Conservation (phyloP, 345 rosid species). For the Citrus maxima region DNA sequence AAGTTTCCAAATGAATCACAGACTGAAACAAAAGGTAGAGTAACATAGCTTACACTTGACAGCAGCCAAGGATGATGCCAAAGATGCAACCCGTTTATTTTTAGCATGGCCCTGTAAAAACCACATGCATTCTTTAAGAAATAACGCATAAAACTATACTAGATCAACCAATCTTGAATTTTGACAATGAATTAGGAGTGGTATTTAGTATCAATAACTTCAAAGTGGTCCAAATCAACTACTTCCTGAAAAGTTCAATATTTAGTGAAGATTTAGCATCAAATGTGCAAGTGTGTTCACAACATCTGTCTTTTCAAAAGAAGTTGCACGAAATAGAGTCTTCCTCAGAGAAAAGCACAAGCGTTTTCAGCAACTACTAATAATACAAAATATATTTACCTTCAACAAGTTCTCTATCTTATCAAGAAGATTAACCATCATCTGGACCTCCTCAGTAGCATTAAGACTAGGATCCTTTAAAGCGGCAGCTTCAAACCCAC, state of each 20-base stretch:
- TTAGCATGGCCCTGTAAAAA: conserved; percentile 45
- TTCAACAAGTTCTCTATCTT: conserved; percentile 48
- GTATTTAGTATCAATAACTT: background rate
- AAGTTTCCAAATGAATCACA: background rate
- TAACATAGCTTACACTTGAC: conserved; percentile 37
- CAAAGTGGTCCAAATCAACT: background rate
- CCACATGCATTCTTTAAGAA: conserved; percentile 8
- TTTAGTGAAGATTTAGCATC: background rate
- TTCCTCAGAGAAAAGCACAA: background rate
- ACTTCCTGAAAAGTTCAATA: background rate
- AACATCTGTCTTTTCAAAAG: background rate
- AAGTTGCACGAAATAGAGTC: background rate
- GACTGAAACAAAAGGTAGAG: conserved; percentile 7
- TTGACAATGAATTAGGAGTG: background rate
- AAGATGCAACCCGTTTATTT: conserved; percentile 44
- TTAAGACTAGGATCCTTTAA: conserved; percentile 64
- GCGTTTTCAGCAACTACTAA: background rate
- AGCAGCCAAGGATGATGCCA: conserved; percentile 43
- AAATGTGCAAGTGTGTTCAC: background rate
- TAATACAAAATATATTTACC: conserved; percentile 29
- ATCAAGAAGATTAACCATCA: conserved; percentile 57
- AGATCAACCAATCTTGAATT: background rate
- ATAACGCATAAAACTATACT: background rate
- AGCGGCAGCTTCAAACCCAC: conserved; percentile 72
- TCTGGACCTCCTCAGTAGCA: conserved; percentile 58